Percentiles rank a stretch among this genome's conserved stretches.
These are phyloP conservation scores for Pythium sukuiense DNA, from an alignment of 352 stramenopile genomes.

Conservation along the genomic window DNA sequence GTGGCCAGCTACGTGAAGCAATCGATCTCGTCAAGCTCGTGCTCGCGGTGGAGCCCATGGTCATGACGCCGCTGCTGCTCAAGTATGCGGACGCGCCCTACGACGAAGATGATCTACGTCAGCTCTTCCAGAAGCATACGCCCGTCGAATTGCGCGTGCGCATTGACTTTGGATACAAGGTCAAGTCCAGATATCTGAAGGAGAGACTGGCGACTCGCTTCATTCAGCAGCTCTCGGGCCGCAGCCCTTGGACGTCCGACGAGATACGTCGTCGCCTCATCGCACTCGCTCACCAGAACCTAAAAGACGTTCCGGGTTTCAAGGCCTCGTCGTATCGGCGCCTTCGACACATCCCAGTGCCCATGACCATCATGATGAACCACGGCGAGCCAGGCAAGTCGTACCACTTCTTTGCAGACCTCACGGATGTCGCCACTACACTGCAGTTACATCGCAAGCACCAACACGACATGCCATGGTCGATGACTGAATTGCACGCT, in stretches of 20 bases:
- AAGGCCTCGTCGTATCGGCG: neutral
- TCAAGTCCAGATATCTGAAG: neutral
- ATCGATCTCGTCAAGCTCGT: conserved; percentile 1
- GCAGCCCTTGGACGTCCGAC: neutral
- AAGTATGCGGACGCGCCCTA: neutral
- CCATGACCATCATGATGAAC: neutral
- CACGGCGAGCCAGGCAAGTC: neutral
- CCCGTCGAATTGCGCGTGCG: neutral
- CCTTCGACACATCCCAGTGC: neutral
- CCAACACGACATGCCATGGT: neutral
- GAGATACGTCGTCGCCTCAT: neutral
- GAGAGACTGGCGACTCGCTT: neutral
- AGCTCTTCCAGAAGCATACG: neutral
- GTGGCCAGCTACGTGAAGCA: neutral
- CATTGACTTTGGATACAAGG: neutral
- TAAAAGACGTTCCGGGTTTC: neutral
- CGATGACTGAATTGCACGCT: neutral
- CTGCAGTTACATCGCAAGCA: neutral
- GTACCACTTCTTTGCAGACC: neutral
- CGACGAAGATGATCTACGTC: neutral
- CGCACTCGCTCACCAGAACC: neutral
- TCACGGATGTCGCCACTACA: neutral
- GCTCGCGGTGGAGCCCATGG: neutral
- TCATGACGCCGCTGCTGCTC: neutral
- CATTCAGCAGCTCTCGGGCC: neutral